Conservation (phyloP, 805 yeast species). For the Vanderwaltozyma polyspora region DNA sequence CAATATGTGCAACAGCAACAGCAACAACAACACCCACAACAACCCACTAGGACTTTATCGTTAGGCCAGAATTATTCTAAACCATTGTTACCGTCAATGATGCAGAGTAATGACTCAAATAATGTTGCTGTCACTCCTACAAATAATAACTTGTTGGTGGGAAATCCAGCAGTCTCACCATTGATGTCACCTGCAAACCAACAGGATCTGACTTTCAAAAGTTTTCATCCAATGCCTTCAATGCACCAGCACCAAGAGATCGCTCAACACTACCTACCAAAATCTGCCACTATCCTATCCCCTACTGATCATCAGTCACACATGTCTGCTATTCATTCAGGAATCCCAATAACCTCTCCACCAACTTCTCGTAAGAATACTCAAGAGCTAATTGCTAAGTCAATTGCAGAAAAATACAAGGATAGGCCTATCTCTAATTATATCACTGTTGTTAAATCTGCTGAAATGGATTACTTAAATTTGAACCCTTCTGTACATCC, state of each 20-base stretch:
- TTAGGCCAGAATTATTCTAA: no score
- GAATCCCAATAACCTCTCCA: neutral
- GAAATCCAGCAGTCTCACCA: no score
- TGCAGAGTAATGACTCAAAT: neutral
- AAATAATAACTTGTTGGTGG: no score
- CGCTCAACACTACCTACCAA: no score
- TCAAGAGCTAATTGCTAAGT: slow-evolving; percentile 24
- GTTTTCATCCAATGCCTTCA: no score
- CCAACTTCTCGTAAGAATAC: slow-evolving; percentile 8
- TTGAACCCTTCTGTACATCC: slow-evolving; percentile 22
- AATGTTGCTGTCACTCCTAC: no score
- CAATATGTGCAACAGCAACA: neutral
- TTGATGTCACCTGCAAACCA: no score
- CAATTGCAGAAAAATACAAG: slow-evolving; percentile 21
- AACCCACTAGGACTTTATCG: neutral
- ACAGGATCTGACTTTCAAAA: no score
- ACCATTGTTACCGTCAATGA: neutral
- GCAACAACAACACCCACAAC: neutral
- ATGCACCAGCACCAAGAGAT: no score
- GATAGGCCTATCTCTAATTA: slow-evolving; percentile 33
- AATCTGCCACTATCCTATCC: no score
- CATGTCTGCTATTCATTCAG: neutral
- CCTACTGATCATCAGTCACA: no score
- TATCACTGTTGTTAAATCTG: slow-evolving; percentile 34
- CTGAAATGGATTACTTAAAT: slow-evolving; percentile 29